Conservation (phyloP, 1,284 basidiomycete species). For the Boletus sp. region DNA sequence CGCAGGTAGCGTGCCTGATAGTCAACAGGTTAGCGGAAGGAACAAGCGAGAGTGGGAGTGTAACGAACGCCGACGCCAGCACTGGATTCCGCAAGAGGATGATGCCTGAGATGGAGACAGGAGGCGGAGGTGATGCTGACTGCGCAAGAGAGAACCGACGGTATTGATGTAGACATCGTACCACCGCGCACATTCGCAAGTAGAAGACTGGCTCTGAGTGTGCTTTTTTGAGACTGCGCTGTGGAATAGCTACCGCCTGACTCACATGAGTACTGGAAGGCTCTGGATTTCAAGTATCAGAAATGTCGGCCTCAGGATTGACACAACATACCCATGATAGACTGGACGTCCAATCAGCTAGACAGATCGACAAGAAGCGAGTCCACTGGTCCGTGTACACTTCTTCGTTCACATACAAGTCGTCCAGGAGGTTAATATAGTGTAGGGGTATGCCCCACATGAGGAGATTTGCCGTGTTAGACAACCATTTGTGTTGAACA, state of each 20-base stretch:
- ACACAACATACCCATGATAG: conserved; percentile 29
- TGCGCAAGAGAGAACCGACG: conserved; percentile 29
- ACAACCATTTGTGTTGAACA: conserved; percentile 32
- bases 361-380: conserved; percentile 30
- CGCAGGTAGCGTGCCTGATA: conserved; percentile 33
- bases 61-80: conserved; percentile 33
- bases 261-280: conserved; percentile 36
- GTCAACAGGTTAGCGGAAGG: conserved; percentile 4
- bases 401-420: conserved; percentile 38
- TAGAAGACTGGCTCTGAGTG: conserved; percentile 30
- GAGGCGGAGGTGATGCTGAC: conserved; percentile 36
- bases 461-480: conserved; percentile 12
- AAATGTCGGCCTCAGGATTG: neutral
- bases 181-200: conserved; percentile 32
- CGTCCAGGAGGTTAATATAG: conserved; percentile 31
- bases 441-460: conserved; percentile 38
- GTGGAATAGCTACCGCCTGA: neutral
- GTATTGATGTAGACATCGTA: conserved; percentile 26
- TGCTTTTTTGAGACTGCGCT: neutral
- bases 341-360: conserved; percentile 36
- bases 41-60: neutral
- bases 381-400: conserved; percentile 42
- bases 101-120: conserved; percentile 34
- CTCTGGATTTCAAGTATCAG: conserved; percentile 28
- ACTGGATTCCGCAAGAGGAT: conserved; percentile 25